phyloP scores from a whole-genome alignment of 768 basidiomycete species.

The Podaxis carcinomalis region DNA sequence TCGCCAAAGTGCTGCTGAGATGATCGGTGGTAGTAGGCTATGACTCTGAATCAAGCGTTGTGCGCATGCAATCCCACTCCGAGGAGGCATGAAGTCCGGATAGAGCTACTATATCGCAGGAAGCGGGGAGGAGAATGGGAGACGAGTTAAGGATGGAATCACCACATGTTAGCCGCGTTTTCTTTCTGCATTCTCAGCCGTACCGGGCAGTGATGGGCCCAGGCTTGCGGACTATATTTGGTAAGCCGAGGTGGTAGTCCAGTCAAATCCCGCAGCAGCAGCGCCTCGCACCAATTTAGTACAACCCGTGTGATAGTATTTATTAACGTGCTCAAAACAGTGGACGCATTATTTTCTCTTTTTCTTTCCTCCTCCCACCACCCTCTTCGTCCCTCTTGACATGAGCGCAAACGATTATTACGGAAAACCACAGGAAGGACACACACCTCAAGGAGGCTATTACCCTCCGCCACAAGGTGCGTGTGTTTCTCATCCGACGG shows the following conservation, averaged over 20 bases:
- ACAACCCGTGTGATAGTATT: slow-evolving; percentile 13
- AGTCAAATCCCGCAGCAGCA: background rate
- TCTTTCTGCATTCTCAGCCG: background rate
- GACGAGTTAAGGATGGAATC: background rate
- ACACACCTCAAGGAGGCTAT: slow-evolving; percentile 41
- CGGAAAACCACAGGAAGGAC: slow-evolving; percentile 50
- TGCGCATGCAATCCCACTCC: too few relatives aligned
- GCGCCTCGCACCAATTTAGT: slow-evolving; percentile 5
- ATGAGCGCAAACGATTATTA: slow-evolving; percentile 83
- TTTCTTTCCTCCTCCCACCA: slow-evolving; percentile 14
- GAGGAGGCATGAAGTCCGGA: background rate
- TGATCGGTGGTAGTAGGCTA: background rate
- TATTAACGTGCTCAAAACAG: slow-evolving; percentile 28
- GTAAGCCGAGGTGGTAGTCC: slow-evolving; percentile 5
- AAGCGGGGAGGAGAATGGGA: background rate
- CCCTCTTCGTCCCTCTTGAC: slow-evolving; percentile 15
- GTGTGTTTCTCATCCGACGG: slow-evolving; percentile 8
- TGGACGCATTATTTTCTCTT: slow-evolving; percentile 15
- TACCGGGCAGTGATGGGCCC: background rate
- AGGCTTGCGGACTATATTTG: background rate
- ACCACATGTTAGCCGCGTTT: slow-evolving; percentile 4
- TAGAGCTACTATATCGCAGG: too few relatives aligned
- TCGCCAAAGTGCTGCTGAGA: background rate
- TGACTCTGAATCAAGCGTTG: too few relatives aligned
- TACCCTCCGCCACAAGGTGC: slow-evolving; percentile 34